A percentile compares a stretch with the other conserved stretches of the same genome.
Evolutionary conservation across 2,329 filamentous ascomycete species (phyloP).

Genomic region (Penicillium frequentans): DNA sequence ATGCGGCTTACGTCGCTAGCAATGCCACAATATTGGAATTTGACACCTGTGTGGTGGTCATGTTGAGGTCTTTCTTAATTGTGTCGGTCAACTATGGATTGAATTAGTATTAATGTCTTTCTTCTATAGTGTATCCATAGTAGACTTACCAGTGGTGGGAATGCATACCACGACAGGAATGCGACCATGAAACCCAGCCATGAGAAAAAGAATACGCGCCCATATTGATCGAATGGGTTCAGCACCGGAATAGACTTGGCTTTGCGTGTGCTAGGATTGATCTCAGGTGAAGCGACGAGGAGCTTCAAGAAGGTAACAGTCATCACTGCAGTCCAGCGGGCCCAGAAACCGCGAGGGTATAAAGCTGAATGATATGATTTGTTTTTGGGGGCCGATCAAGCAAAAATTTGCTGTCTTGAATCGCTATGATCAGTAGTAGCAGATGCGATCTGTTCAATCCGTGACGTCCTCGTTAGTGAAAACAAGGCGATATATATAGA

Average conservation of each 20-base stretch:
- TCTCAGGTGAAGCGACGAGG: conserved; percentile 58
- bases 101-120: conserved; percentile 8
- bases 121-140: too few relatives aligned
- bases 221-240: conserved; percentile 77
- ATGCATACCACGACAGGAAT: conserved; percentile 90
- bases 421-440: too few relatives aligned
- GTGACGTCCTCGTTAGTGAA: background rate
- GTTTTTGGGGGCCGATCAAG: background rate
- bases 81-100: conserved; percentile 62
- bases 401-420: background rate
- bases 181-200: conserved; percentile 84
- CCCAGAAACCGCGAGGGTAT: background rate
- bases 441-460: too few relatives aligned
- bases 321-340: conserved; percentile 8
- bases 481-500: background rate
- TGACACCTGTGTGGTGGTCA: conserved; percentile 69
- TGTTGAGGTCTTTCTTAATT: conserved; percentile 74
- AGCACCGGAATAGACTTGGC: conserved; percentile 76
- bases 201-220: conserved; percentile 85
- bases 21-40: conserved; percentile 92
- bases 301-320: conserved; percentile 26
- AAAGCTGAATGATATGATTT: background rate
- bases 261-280: conserved; percentile 84
- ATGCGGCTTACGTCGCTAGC: conserved; percentile 58
- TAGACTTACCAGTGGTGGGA: conserved; percentile 71